phyloP scores from a whole-genome alignment of 805 yeast species.

The Diddensiella transvaalensis region DNA sequence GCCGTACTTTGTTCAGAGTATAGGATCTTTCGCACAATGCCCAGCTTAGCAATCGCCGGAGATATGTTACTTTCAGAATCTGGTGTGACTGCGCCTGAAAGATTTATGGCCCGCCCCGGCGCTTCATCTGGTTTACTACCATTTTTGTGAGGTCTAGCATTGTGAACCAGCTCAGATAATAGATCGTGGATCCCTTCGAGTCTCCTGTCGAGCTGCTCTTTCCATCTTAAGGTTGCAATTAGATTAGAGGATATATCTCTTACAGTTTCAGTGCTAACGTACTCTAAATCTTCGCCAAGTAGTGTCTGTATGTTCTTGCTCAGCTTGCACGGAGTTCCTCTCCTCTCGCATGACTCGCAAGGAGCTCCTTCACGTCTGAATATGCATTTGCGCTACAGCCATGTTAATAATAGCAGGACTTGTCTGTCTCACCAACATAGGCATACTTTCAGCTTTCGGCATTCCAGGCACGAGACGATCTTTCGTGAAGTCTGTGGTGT shows the following conservation, averaged over 20 bases:
- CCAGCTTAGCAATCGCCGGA: too few relatives aligned
- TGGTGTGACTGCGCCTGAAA: not conserved
- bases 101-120: too few relatives aligned
- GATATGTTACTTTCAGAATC: not conserved
- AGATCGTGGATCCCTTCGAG: not conserved
- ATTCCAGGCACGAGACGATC: constrained; percentile 5
- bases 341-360: constrained; percentile 3
- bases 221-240: constrained; percentile 2
- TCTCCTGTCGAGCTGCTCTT: not conserved
- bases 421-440: not conserved
- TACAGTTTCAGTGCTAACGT: too few relatives aligned
- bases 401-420: not conserved
- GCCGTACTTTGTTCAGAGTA: not conserved
- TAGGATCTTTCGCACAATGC: too few relatives aligned
- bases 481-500: constrained; percentile 2
- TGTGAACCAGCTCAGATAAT: not conserved
- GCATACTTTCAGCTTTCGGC: constrained; percentile 7
- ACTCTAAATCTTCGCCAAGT: constrained; percentile 6
- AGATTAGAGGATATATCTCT: not conserved
- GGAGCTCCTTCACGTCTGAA: constrained; percentile 3
- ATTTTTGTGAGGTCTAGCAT: not conserved
- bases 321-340: constrained; percentile 8
- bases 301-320: constrained; percentile 5
- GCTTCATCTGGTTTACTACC: not conserved
- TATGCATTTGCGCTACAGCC: constrained; percentile 4